These are phyloP conservation scores for Hypoxylon perforatum DNA, from an alignment of 495 filamentous ascomycete genomes.

Conservation along the genomic window DNA sequence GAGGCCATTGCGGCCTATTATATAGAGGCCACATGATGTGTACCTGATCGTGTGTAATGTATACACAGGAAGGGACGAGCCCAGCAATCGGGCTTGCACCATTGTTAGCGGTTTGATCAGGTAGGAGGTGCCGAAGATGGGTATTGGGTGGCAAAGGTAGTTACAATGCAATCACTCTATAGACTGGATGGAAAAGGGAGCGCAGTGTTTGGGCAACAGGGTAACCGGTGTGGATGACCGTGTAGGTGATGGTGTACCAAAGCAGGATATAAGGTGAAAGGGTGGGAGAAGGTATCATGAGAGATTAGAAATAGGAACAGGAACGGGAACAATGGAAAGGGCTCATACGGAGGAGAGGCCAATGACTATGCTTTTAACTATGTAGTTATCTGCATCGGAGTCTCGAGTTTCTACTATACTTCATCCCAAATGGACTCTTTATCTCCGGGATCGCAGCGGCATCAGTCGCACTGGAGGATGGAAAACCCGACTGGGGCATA, in stretches of 20 bases:
- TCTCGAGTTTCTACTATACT: constrained; percentile 21
- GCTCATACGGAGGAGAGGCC: not conserved
- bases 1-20: constrained; percentile 29
- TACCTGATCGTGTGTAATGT: constrained; percentile 27
- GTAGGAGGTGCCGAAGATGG: no score
- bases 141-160: not conserved
- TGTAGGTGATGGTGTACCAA: no score
- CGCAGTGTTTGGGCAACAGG: not conserved
- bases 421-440: constrained; percentile 25
- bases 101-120: constrained; percentile 30
- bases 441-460: constrained; percentile 48
- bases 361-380: constrained; percentile 16
- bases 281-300: constrained; percentile 1
- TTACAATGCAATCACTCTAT: not conserved
- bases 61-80: constrained; percentile 38
- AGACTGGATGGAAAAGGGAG: not conserved
- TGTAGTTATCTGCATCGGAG: not conserved
- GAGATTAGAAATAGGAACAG: not conserved
- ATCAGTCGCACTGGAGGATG: constrained; percentile 16
- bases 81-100: constrained; percentile 36
- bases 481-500: constrained; percentile 28
- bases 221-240: not conserved
- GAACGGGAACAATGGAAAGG: constrained; percentile 18
- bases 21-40: constrained; percentile 37
- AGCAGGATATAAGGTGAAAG: not conserved